Conservation (phyloP, 192 early-diverging fungal species). For the Dissophora ornata region DNA sequence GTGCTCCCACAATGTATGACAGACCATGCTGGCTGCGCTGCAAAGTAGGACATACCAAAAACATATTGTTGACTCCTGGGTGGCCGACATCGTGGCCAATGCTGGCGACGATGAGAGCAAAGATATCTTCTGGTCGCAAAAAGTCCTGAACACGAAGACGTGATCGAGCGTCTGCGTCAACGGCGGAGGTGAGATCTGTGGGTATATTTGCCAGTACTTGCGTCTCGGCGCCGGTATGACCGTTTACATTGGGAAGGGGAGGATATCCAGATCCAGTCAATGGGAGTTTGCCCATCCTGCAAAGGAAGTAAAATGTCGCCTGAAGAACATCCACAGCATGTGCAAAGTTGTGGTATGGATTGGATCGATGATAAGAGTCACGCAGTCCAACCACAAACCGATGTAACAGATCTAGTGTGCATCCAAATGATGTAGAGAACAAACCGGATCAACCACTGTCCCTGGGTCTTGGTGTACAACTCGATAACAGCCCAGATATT, state of each 20-base stretch:
- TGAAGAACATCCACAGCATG: slow-evolving; percentile 97
- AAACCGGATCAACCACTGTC: too few relatives aligned
- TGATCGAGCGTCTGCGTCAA: background rate
- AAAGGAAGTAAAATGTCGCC: slow-evolving; percentile 85
- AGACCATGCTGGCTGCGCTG: background rate
- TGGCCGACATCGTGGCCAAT: slow-evolving; percentile 90
- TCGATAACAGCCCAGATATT: background rate
- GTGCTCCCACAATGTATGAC: background rate
- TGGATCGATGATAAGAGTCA: slow-evolving; percentile 68
- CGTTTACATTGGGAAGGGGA: slow-evolving; percentile 10
- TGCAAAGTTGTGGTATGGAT: slow-evolving; percentile 95
- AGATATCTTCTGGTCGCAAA: slow-evolving; percentile 68
- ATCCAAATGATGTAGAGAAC: background rate
- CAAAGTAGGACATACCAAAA: slow-evolving; percentile 67
- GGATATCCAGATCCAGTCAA: slow-evolving; percentile 30
- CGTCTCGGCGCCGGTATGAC: background rate
- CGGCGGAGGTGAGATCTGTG: slow-evolving; percentile 28
- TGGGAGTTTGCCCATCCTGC: slow-evolving; percentile 68
- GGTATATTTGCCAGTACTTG: slow-evolving; percentile 37
- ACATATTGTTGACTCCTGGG: slow-evolving; percentile 95
- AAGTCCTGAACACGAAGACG: slow-evolving; percentile 61
- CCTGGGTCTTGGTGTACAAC: too few relatives aligned
- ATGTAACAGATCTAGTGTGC: slow-evolving; percentile 58
- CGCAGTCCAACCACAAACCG: slow-evolving; percentile 64
- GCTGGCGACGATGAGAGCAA: slow-evolving; percentile 79